Conservation (phyloP, 176 grass and related monocot species). For the Oryza nivara region DNA sequence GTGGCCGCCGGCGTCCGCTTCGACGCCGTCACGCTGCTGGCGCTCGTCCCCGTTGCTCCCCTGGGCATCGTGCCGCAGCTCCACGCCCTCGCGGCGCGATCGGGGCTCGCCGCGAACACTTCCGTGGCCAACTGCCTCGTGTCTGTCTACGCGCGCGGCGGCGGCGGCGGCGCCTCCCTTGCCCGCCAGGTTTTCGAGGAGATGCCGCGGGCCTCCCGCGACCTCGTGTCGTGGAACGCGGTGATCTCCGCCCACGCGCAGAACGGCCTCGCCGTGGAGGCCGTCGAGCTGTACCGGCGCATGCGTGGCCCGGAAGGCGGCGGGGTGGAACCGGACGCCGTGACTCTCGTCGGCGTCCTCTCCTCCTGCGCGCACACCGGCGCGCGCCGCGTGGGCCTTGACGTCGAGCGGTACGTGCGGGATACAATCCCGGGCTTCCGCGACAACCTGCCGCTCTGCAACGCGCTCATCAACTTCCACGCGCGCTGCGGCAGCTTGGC, state of each 20-base stretch:
- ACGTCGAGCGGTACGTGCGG: conserved; percentile 42
- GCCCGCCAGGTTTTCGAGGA: conserved; percentile 55
- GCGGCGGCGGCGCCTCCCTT: conserved; percentile 1
- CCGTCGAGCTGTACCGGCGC: conserved; percentile 53
- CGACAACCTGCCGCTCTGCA: conserved; percentile 60
- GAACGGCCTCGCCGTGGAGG: conserved; percentile 55
- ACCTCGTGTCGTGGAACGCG: conserved; percentile 73
- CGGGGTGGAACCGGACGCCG: conserved; percentile 53
- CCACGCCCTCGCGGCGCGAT: conserved; percentile 43
- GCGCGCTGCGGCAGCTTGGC: conserved; percentile 49
- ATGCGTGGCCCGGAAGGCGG: conserved; percentile 43
- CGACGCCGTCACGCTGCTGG: conserved; percentile 60
- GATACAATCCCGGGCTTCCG: conserved; percentile 30
- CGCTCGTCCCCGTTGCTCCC: conserved; percentile 52
- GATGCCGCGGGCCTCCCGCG: conserved; percentile 35
- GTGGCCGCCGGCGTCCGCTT: conserved; percentile 28
- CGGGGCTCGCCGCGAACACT: conserved; percentile 10
- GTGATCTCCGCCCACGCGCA: conserved; percentile 64
- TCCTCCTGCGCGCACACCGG: conserved; percentile 65
- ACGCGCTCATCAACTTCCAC: conserved; percentile 73
- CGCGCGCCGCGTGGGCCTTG: conserved; percentile 43
- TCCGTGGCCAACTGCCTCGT: conserved; percentile 64
- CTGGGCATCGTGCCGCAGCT: conserved; percentile 45
- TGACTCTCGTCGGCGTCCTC: conserved; percentile 64
- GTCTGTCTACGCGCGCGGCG: conserved; percentile 44